phyloP scores from a whole-genome alignment of 2,329 filamentous ascomycete genomes.

The Chaetomiaceae sp. region DNA sequence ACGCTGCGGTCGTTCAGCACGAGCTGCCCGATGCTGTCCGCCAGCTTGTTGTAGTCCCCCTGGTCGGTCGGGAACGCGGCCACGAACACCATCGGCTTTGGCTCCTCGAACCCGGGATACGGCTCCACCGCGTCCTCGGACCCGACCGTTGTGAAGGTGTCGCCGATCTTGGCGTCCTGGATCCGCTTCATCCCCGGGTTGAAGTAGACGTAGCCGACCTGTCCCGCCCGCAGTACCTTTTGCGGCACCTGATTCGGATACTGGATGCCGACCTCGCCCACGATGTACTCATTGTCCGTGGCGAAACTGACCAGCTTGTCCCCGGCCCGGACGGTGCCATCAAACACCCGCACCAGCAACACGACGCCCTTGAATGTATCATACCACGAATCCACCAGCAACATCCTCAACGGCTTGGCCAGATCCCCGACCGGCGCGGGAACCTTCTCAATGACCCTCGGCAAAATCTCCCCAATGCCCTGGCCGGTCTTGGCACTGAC shows the following conservation, averaged over 20 bases:
- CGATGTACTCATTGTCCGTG: slow-evolving; percentile 82
- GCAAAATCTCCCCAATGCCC: slow-evolving; percentile 78
- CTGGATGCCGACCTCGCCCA: slow-evolving; percentile 96
- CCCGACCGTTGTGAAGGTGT: slow-evolving; percentile 84
- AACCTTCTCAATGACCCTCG: slow-evolving; percentile 78
- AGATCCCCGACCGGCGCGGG: slow-evolving; percentile 73
- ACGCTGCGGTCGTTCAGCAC: slow-evolving; percentile 93
- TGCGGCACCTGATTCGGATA: slow-evolving; percentile 84
- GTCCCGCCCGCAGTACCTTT: slow-evolving; percentile 74
- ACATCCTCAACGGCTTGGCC: slow-evolving; percentile 68
- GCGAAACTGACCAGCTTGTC: slow-evolving; percentile 85
- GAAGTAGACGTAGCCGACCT: slow-evolving; percentile 95
- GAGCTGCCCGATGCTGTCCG: slow-evolving; percentile 91
- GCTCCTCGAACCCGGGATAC: slow-evolving; percentile 90
- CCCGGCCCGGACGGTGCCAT: slow-evolving; percentile 76
- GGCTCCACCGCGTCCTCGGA: slow-evolving; percentile 71
- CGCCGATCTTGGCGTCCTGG: slow-evolving; percentile 91
- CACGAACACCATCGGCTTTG: slow-evolving; percentile 98
- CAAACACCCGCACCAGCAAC: slow-evolving; percentile 84
- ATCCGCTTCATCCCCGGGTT: slow-evolving; percentile 98
- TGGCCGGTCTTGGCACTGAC: slow-evolving; percentile 93
- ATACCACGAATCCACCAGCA: slow-evolving; percentile 98
- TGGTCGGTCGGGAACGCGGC: slow-evolving; percentile 94
- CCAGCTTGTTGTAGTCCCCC: slow-evolving; percentile 75
- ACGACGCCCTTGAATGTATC: slow-evolving; percentile 94